Conservation (phyloP, 129 eudicot genomes). For the Oenanthe sinensis region DNA sequence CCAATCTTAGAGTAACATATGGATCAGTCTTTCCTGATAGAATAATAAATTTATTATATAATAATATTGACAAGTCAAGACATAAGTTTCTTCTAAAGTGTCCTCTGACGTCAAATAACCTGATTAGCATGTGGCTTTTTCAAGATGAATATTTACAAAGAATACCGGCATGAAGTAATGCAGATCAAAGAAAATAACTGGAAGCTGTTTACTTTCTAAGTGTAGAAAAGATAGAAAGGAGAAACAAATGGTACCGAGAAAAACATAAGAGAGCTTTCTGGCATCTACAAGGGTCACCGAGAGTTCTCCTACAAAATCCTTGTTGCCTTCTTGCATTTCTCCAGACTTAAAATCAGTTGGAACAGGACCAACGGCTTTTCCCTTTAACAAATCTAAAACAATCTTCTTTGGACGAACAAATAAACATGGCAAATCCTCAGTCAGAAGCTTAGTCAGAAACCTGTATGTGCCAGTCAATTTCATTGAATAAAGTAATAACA, state of each 20-base stretch:
- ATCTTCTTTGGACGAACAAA: constrained; percentile 98
- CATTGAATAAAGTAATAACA: not conserved
- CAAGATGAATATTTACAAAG: not conserved
- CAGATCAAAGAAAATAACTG: not conserved
- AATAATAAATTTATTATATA: not conserved
- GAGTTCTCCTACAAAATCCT: constrained; percentile 79
- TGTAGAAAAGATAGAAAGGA: not conserved
- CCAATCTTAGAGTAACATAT: constrained; percentile 66
- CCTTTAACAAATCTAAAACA: constrained; percentile 80
- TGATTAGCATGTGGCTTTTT: not conserved
- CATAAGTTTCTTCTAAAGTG: not conserved
- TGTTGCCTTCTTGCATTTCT: constrained; percentile 82
- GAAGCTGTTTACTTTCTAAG: not conserved
- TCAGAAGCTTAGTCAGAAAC: constrained; percentile 91
- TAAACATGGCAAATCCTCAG: constrained; percentile 87
- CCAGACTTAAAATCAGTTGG: constrained; percentile 57
- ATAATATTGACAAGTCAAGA: not conserved
- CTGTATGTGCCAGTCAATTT: constrained; percentile 17
- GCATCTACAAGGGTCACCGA: constrained; percentile 98
- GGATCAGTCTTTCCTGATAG: constrained; percentile 91
- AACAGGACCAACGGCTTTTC: constrained; percentile 75
- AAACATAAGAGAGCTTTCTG: constrained; percentile 64
- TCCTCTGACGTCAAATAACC: not conserved
- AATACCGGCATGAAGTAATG: not conserved
- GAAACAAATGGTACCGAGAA: constrained; percentile 39